A percentile compares a stretch with the other conserved stretches of the same genome.
Evolutionary conservation across 768 basidiomycete genomes (phyloP).

Genomic region (Xerocomellus chrysenteron): DNA sequence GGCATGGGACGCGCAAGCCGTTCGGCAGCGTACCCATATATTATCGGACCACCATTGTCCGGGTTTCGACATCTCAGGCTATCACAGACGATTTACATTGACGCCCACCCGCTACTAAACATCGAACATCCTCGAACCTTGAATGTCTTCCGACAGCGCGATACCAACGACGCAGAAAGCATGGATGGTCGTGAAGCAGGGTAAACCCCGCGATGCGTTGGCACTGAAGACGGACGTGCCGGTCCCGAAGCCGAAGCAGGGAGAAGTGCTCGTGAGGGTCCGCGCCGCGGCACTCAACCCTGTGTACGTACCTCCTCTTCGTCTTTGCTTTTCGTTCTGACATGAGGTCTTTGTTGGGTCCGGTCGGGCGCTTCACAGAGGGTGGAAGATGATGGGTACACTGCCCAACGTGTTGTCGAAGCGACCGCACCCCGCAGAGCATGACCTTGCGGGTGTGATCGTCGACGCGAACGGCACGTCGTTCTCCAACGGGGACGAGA

Average conservation of each 20-base stretch:
- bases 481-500: conserved; percentile 58
- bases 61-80: too few species aligned
- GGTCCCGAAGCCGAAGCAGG: conserved; percentile 35
- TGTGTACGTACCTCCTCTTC: conserved; percentile 40
- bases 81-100: too few species aligned
- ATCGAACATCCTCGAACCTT: background rate
- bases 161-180: conserved; percentile 28
- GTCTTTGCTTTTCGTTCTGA: background rate
- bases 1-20: too few species aligned
- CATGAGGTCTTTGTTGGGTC: background rate
- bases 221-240: conserved; percentile 27
- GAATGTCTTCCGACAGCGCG: conserved; percentile 5
- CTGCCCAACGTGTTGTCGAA: conserved; percentile 46
- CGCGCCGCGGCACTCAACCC: conserved; percentile 66
- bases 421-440: conserved; percentile 55
- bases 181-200: conserved; percentile 32
- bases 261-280: conserved; percentile 52
- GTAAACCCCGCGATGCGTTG: conserved; percentile 32
- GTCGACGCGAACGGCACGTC: conserved; percentile 52
- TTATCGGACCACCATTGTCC: too few species aligned
- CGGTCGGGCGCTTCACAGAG: conserved; percentile 37
- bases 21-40: too few species aligned
- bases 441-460: conserved; percentile 64
- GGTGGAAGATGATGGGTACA: conserved; percentile 54
- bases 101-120: background rate